Conservation (phyloP, 1,139 yeast genomes). For the Geotrichum siamense region DNA sequence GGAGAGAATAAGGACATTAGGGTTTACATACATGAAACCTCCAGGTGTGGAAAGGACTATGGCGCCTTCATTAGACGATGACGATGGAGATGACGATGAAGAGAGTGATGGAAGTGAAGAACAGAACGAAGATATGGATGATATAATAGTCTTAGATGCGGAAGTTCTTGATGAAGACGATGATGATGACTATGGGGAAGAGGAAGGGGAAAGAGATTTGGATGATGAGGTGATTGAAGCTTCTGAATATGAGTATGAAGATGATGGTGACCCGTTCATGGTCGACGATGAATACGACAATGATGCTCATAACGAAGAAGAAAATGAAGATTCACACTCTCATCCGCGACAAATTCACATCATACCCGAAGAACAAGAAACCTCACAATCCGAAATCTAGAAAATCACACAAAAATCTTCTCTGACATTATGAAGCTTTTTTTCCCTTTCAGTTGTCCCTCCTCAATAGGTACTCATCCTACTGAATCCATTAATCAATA, state of each 20-base stretch:
- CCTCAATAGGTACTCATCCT: too few species aligned
- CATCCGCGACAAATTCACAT: too few species aligned
- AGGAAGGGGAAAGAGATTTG: conserved; percentile 3
- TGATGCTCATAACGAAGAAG: conserved; percentile 11
- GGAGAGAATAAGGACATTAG: conserved; percentile 25
- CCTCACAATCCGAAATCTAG: too few species aligned
- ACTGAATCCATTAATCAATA: too few species aligned
- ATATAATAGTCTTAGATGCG: neutral
- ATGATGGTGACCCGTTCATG: conserved; percentile 6
- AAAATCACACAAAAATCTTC: too few species aligned
- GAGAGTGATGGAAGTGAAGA: conserved; percentile 21
- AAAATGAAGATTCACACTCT: conserved; percentile 3
- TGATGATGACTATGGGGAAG: conserved; percentile 3
- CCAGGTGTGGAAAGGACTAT: conserved; percentile 25
- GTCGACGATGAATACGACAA: conserved; percentile 9
- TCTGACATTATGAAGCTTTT: too few species aligned
- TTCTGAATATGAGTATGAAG: conserved; percentile 8
- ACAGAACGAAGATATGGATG: conserved; percentile 4
- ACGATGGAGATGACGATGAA: conserved; percentile 24
- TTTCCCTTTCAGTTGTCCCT: too few species aligned
- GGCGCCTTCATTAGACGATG: conserved; percentile 24
- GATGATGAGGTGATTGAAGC: conserved; percentile 7
- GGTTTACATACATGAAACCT: conserved; percentile 24
- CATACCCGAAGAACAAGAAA: too few species aligned
- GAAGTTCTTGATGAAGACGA: conserved; percentile 6